These are phyloP conservation scores for Mariannaea sp. DNA, from an alignment of 2,329 filamentous ascomycete species.

Conservation along the genomic window DNA sequence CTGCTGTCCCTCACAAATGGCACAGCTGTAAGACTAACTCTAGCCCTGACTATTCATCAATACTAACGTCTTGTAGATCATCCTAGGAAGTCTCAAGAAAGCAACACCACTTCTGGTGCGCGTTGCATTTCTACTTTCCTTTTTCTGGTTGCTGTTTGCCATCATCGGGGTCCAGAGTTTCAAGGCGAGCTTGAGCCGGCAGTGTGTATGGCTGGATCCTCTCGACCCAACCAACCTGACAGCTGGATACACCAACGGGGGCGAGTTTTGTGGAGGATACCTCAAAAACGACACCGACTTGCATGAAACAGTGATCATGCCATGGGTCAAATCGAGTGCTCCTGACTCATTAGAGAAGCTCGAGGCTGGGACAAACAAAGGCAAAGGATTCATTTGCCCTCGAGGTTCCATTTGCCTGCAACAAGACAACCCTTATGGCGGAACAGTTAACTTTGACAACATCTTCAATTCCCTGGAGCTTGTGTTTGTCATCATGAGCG, in stretches of 20 bases:
- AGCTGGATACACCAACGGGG: slow-evolving; percentile 63
- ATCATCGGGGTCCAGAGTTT: slow-evolving; percentile 98
- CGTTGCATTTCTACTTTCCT: slow-evolving; percentile 90
- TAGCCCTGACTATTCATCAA: background rate
- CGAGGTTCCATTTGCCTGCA: slow-evolving; percentile 82
- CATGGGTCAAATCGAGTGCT: slow-evolving; percentile 66
- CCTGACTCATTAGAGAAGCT: slow-evolving; percentile 52
- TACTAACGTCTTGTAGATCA: slow-evolving; percentile 63
- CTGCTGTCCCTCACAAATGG: slow-evolving; percentile 91
- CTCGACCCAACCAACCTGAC: slow-evolving; percentile 57
- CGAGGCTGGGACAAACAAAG: slow-evolving; percentile 52
- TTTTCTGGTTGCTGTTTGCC: slow-evolving; percentile 97
- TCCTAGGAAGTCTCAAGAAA: slow-evolving; percentile 92
- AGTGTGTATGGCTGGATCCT: slow-evolving; percentile 78
- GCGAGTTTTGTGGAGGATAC: slow-evolving; percentile 87
- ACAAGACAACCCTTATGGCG: slow-evolving; percentile 76
- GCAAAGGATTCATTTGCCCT: slow-evolving; percentile 90
- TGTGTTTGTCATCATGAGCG: slow-evolving; percentile 98
- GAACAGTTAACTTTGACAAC: slow-evolving; percentile 93
- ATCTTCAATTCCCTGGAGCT: slow-evolving; percentile 89
- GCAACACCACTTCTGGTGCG: slow-evolving; percentile 89
- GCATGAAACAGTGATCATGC: slow-evolving; percentile 48
- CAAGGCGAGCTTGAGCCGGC: slow-evolving; percentile 78
- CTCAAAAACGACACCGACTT: slow-evolving; percentile 62
- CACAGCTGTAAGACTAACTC: slow-evolving; percentile 70